Base-by-base conservation (phyloP, 192 early-diverging fungal species). In the Glomus cerebriforme region DNA sequence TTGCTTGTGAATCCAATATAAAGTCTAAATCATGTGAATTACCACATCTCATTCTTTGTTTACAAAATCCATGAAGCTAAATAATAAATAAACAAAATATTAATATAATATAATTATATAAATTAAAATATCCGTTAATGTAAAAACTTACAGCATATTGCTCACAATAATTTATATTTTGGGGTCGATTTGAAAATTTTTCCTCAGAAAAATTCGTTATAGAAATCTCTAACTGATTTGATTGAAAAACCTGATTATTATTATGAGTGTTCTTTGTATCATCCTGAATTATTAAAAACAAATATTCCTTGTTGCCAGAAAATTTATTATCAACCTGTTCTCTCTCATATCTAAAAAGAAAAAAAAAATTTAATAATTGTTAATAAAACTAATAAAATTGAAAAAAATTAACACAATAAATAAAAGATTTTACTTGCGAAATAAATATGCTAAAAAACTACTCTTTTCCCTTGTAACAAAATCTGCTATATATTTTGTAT, bases 401-500 rank as follows among this genome's bases (percentile, higher is more conserved):
- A 24, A 45, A 27, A 13, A 47, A 4, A 49, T 17, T n/a, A 15
- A 35, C 24, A 39, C 24, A n/a, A 64, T 26, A 9, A 29, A 35
- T 15, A 54, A 43, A 45, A n/a, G 10, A 43, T 85, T 81, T 34
- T 87, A 85, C 77, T 86, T 94, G 79, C 79, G 82, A 77, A 82
- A 93, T 71, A 97, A 74, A 79, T 93, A 95, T 3, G 92, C 88
- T 72, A 96, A 78, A 74, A 90, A 95, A 7, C 87, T 90, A 1
- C 85, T 79, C 6, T 82, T 83, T 77, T 96, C 95, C 31, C 86
- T 78, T 1, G 86, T 85, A 9, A 92, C 89, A 65, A 84, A 92
- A 59, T 94, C 93, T 3, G 94, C 85, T 15, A 96, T 79, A 75
- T 94, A 93, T 83, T 98, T 99, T 79, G 98, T 99, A 83, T 99